These are phyloP conservation scores for Tricholoma matsutake DNA, from an alignment of 768 basidiomycete species.

Conservation along the genomic window DNA sequence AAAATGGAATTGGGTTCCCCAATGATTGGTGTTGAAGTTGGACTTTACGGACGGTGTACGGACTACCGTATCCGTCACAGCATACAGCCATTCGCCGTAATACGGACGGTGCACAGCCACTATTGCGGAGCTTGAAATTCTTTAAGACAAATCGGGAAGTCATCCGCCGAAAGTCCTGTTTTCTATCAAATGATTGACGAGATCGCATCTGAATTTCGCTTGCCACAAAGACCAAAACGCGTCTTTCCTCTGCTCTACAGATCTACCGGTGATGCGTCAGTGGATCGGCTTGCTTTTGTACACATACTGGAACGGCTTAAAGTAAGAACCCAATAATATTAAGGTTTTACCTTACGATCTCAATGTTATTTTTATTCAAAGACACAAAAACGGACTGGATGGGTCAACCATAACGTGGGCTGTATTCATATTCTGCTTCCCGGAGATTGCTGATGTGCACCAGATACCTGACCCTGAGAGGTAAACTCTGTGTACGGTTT, in stretches of 20 bases:
- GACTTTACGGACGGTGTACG: too few relatives aligned
- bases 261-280: slow-evolving; percentile 46
- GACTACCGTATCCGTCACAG: too few relatives aligned
- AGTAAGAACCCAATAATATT: slow-evolving; percentile 37
- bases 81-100: too few relatives aligned
- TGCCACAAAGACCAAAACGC: not conserved
- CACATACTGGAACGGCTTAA: slow-evolving; percentile 88
- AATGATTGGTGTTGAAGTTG: too few relatives aligned
- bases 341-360: not conserved
- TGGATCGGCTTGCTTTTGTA: slow-evolving; percentile 84
- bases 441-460: not conserved
- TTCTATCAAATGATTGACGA: too few relatives aligned
- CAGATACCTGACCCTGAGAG: slow-evolving; percentile 86
- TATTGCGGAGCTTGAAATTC: too few relatives aligned
- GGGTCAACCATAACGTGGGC: slow-evolving; percentile 79
- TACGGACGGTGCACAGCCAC: too few relatives aligned
- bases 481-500: slow-evolving; percentile 31
- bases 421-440: not conserved
- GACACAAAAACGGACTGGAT: slow-evolving; percentile 96
- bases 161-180: too few relatives aligned
- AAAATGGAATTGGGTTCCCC: too few relatives aligned
- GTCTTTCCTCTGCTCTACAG: slow-evolving; percentile 59
- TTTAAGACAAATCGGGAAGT: too few relatives aligned
- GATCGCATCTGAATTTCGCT: not conserved
- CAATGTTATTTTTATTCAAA: slow-evolving; percentile 24